Conservation (phyloP, 1,284 basidiomycete species). For the Heterobasidion parviporum region DNA sequence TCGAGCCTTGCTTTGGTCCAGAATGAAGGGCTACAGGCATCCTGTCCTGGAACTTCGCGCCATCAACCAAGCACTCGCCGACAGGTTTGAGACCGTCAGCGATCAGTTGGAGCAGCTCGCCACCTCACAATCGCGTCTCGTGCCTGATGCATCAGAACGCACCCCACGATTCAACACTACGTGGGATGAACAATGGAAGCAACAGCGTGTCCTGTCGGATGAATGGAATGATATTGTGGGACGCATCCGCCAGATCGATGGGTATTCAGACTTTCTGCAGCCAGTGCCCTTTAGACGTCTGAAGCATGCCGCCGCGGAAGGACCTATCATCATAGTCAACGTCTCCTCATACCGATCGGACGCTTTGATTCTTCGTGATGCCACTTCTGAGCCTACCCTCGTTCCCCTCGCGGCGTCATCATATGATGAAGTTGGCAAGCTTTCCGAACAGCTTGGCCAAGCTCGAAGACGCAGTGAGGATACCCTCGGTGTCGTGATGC, state of each 20-base stretch:
- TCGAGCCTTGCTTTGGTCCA: constrained; percentile 21
- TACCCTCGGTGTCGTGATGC: neutral
- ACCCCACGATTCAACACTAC: neutral
- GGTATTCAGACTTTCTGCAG: constrained; percentile 18
- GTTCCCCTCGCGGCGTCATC: neutral
- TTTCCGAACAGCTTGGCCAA: neutral
- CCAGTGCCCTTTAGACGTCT: constrained; percentile 17
- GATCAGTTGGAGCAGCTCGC: neutral
- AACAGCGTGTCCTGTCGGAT: constrained; percentile 14
- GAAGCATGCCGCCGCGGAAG: constrained; percentile 19
- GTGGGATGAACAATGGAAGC: constrained; percentile 12
- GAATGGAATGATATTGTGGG: constrained; percentile 16
- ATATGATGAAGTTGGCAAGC: neutral
- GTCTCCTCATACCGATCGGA: constrained; percentile 17
- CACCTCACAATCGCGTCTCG: neutral
- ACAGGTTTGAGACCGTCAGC: constrained; percentile 16
- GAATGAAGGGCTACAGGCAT: constrained; percentile 14
- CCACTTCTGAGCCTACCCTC: neutral
- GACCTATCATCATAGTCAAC: constrained; percentile 29
- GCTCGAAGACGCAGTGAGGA: neutral
- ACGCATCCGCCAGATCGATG: constrained; percentile 19
- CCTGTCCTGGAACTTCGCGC: constrained; percentile 15
- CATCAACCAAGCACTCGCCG: constrained; percentile 14
- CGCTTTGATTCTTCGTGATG: constrained; percentile 17
- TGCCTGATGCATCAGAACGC: neutral